Evolutionary conservation across 1,139 yeast genomes (phyloP), one percentile per base, ranked within the genome.

Genomic region (Debaryomyces udenii): DNA sequence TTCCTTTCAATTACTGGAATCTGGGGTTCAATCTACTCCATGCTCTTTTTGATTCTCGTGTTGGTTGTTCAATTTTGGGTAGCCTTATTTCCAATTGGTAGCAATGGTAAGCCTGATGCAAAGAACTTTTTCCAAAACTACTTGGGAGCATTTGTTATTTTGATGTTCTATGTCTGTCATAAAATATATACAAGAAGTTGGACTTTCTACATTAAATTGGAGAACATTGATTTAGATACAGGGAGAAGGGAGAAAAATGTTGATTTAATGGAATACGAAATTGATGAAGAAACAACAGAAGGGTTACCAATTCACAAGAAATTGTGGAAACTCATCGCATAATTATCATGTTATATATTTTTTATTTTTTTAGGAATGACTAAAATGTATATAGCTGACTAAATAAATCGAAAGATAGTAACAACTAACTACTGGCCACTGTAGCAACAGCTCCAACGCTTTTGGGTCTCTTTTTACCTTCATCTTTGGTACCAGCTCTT

Each of bases 1-100:
- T 68, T 66, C 47, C 58, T 51, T 0, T 54, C 73, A 0, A 36
- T 53, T 5, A 50, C 61, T 0, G 74, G 74, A 4, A 45, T 68
- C 10, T 61, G 53, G 54, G 73, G 74, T 0, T 66, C 73, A 1
- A 41, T 60, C 37, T 65, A 65, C 45, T 59, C 71, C 3, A 64
- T 68, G 55, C 41, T 39, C 1, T 56, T 68, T 31, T 55, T 66
- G 37, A n/a, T 56, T 1, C 38, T 64, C 28, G 73, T 68, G 1
- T 55, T 68, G 39, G 63, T 58, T 4, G 60, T 62, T 3, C 72
- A 67, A 47, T 65, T 68, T 44, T 67, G 72, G 72, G 62, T 61
- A 2, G 71, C 74, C 1, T 55, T 68, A 35, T 66, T 62, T 47
- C 74, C 74, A 5, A 47, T 65, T 13, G 61, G 61, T 2, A 53